A percentile compares a stretch with the other conserved stretches of the same genome.
Evolutionary conservation across 1,284 basidiomycete genomes (phyloP).

Genomic region (Exsudoporus floridanus): DNA sequence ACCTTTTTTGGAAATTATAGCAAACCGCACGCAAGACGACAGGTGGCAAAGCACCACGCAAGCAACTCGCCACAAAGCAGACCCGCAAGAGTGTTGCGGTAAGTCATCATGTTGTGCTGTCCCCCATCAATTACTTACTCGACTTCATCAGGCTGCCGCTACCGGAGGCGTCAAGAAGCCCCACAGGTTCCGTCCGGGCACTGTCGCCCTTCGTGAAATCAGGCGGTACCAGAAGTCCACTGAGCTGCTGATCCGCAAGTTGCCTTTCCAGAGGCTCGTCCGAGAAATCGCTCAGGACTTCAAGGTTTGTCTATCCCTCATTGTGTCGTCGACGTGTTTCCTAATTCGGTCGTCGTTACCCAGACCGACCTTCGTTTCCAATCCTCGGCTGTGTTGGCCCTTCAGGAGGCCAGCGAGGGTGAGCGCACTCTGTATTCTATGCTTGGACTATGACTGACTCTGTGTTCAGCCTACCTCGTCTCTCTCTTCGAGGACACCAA

Average conservation of each 20-base stretch:
- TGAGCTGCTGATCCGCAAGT: constrained; percentile 75
- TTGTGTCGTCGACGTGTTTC: background rate
- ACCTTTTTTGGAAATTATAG: constrained; percentile 47
- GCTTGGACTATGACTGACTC: constrained; percentile 1
- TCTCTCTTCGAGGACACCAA: constrained; percentile 66
- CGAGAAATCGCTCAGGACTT: constrained; percentile 74
- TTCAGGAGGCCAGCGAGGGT: constrained; percentile 70
- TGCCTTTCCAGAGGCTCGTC: constrained; percentile 77
- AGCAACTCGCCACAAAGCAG: constrained; percentile 68
- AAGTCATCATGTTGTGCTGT: background rate
- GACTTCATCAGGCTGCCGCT: constrained; percentile 42
- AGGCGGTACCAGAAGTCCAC: constrained; percentile 83
- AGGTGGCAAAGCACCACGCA: constrained; percentile 65
- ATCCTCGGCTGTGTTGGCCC: constrained; percentile 64
- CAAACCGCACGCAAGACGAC: constrained; percentile 69
- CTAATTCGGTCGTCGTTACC: background rate
- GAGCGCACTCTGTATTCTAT: background rate
- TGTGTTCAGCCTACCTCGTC: constrained; percentile 55
- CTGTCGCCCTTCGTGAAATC: constrained; percentile 84
- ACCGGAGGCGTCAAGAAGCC: constrained; percentile 84
- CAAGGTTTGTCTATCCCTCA: constrained; percentile 48
- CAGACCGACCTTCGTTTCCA: constrained; percentile 54
- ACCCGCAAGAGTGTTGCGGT: constrained; percentile 42
- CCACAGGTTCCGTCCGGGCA: constrained; percentile 62
- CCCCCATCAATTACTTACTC: constrained; percentile 13